Conservation (phyloP, 352 stramenopile species). For the Phytophthora ohioensis region DNA sequence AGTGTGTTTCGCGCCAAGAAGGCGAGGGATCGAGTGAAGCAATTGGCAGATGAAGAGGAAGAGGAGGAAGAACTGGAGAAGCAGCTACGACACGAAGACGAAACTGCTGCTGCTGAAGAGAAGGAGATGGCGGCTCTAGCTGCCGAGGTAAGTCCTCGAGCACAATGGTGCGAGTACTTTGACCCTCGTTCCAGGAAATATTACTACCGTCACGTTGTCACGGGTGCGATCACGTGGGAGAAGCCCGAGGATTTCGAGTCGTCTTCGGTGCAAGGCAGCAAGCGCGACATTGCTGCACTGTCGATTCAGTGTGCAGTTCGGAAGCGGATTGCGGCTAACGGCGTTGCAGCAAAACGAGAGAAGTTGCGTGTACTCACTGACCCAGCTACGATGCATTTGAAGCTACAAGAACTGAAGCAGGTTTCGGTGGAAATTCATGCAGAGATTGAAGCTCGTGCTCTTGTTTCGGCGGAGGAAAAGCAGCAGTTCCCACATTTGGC, state of each 20-base stretch:
- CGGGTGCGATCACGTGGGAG: constrained; percentile 42
- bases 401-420: constrained; percentile 48
- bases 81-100: constrained; percentile 15
- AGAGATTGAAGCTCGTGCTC: constrained; percentile 44
- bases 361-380: constrained; percentile 45
- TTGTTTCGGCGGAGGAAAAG: constrained; percentile 36
- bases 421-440: constrained; percentile 55
- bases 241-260: constrained; percentile 37
- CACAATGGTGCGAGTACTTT: constrained; percentile 54
- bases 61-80: constrained; percentile 31
- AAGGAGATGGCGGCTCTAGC: neutral
- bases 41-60: constrained; percentile 40
- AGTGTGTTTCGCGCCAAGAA: constrained; percentile 58
- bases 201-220: constrained; percentile 44
- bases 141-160: constrained; percentile 2
- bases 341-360: constrained; percentile 38
- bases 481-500: constrained; percentile 49
- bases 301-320: constrained; percentile 70
- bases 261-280: constrained; percentile 27
- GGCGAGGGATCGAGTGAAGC: constrained; percentile 44
- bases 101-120: constrained; percentile 18
- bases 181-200: constrained; percentile 48
- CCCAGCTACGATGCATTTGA: constrained; percentile 41
- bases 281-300: constrained; percentile 46
- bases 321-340: constrained; percentile 44